These are phyloP conservation scores for Epicoccum nigrum DNA, from an alignment of 2,329 filamentous ascomycete species.

Conservation along the genomic window DNA sequence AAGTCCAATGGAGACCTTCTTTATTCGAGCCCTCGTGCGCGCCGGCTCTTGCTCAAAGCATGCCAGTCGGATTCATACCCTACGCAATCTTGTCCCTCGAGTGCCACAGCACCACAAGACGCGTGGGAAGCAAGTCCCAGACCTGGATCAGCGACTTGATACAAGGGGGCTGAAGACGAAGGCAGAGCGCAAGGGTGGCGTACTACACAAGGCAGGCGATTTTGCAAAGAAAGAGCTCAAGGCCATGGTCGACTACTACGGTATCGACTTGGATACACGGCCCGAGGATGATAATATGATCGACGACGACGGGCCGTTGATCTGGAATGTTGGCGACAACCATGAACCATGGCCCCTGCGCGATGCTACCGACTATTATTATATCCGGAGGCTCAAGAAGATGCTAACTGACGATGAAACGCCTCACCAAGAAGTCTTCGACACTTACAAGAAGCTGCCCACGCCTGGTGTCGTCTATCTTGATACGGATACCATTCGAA, in stretches of 20 bases:
- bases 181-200: constrained; percentile 21
- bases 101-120: constrained; percentile 2
- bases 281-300: constrained; percentile 35
- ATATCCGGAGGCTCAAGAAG: constrained; percentile 44
- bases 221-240: constrained; percentile 53
- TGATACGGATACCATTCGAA: constrained; percentile 60
- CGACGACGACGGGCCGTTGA: constrained; percentile 34
- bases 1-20: constrained; percentile 56
- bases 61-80: constrained; percentile 42
- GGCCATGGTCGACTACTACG: constrained; percentile 57
- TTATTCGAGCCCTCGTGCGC: constrained; percentile 60
- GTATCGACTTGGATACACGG: constrained; percentile 30
- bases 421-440: constrained; percentile 57
- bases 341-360: constrained; percentile 44
- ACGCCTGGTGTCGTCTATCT: constrained; percentile 61
- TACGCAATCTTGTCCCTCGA: constrained; percentile 14
- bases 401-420: constrained; percentile 53
- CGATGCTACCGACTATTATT: constrained; percentile 41
- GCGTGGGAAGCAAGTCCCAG: background rate
- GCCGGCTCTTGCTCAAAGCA: constrained; percentile 60
- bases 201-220: constrained; percentile 35
- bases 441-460: constrained; percentile 59
- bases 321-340: constrained; percentile 41
- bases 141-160: constrained; percentile 11
- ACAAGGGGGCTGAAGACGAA: constrained; percentile 16